Base-by-base conservation (phyloP, 2,329 filamentous ascomycete genomes). In the Claviceps arundinis region DNA sequence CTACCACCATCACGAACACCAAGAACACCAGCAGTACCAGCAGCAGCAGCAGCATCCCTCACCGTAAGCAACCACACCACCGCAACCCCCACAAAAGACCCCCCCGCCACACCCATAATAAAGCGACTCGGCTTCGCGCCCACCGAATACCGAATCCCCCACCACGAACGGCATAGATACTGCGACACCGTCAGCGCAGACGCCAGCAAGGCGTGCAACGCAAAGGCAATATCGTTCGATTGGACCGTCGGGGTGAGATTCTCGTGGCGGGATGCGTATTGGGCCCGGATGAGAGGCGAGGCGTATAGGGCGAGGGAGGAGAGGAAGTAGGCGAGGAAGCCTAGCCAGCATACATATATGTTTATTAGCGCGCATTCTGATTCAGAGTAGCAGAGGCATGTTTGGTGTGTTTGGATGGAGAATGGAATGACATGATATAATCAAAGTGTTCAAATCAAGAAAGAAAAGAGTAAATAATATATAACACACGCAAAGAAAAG, bases 151-250 rank as follows among this genome's bases (percentile, higher is more conserved):
- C 78, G 72, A 63, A 95, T 94, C 0, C 84, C 80, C 90, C 91
- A 97, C 11, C 89, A 66, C 11, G 59, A 54, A 2, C 82, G 78
- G 61, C 94, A 85, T 60, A 94, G 86, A 59, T 81, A 81, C 67
- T 96, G 91, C 48, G 81, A 86, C 55, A 85, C 83, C n/a, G 82
- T 80, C 52, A 96, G 65, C 44, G 79, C 60, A 59, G 83, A 88
- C 56, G 95, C 70, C 9, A 89, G 56, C 16, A 89, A 73, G 37
- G 86, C 91, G 69, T 97, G 90, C 3, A 81, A 72, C 16, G 90
- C 89, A 65, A 97, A 97, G 14, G 82, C 80, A 54, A 97, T 77
- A 70, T 98, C 93, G 69, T 97, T 97, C 69, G 88, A 80, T 52
- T 85, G 81, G 34, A 95, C 90, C 1, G 90, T 93, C 3, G 91